Evolutionary conservation across 768 basidiomycete genomes (phyloP), one percentile per base, ranked within the genome.

Genomic region (Suillus hirtellus): DNA sequence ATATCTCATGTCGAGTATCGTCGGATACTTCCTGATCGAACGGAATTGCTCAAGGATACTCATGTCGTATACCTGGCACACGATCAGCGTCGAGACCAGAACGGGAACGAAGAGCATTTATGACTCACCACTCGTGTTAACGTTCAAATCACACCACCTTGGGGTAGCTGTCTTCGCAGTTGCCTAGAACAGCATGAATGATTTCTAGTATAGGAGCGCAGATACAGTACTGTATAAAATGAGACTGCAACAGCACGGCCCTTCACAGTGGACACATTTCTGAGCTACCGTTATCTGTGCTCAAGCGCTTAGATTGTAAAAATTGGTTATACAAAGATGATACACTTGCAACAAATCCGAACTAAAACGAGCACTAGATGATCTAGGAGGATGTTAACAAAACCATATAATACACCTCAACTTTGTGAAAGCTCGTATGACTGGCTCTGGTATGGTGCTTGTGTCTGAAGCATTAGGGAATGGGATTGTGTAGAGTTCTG

Each of bases 361-460:
- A 17, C 27, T 5, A 17, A 50, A 15, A 8, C 9, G 49, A 50
- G 49, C 24, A 27, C 15, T 31, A 50, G 15, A 52, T 52, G 21
- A 47, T 24, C 47, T 49, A 31, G 17, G 19, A 31, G 17, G 49
- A 52, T 31, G 3, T 34, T 53, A 17, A 34, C 17, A 31, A 52
- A 52, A 52, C 27, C 17, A 71, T 56, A 72, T 17, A 10, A 66
- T 65, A 14, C 72, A 66, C 2, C 8, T 52, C 27, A 52, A 63
- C 72, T 75, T 64, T 74, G 69, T 63, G 71, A 78, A 69, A 65
- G 67, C 37, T 61, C 62, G 37, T n/a, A 44, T 12, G 49, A 40
- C 55, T 83, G 84, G 66, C 85, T 85, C 46, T 75, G 71, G 65
- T 86, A 86, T 4, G 82, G 81, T 35, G 85, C 84, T 67, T 87